Evolutionary conservation across 1,139 yeast genomes (phyloP).

Genomic region (Magnusiomyces magnusii): DNA sequence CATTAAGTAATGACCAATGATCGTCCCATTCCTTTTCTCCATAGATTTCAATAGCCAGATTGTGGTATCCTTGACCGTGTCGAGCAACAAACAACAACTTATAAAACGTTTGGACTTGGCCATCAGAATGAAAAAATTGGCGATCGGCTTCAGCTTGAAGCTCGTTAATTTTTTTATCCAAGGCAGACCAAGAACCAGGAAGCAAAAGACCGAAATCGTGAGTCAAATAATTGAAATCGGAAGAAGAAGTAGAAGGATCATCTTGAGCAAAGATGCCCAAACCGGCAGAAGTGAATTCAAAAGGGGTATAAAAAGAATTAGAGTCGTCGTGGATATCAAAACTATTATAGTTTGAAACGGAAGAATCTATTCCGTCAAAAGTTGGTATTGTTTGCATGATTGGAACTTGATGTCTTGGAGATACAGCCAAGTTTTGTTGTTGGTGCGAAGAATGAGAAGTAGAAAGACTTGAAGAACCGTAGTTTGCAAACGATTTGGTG

Average conservation of each 20-base stretch:
- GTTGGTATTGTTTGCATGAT: not conserved
- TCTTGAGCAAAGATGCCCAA: slow-evolving; percentile 48
- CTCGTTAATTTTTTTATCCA: slow-evolving; percentile 22
- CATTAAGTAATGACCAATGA: slow-evolving; percentile 49
- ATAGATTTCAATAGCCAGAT: slow-evolving; percentile 50
- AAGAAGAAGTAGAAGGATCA: slow-evolving; percentile 41
- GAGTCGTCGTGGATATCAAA: no score
- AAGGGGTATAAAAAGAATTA: not conserved
- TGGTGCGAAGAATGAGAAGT: not conserved
- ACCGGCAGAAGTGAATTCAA: slow-evolving; percentile 13
- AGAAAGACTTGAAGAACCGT: not conserved
- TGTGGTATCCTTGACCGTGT: slow-evolving; percentile 77
- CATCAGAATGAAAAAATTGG: not conserved
- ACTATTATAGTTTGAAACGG: not conserved
- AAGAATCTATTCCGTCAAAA: not conserved
- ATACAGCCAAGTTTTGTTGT: not conserved
- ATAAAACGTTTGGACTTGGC: slow-evolving; percentile 36
- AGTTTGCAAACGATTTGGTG: not conserved
- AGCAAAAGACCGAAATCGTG: slow-evolving; percentile 43
- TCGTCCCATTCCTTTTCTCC: slow-evolving; percentile 52
- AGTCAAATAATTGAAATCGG: slow-evolving; percentile 40
- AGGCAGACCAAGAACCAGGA: slow-evolving; percentile 41
- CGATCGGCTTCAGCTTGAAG: slow-evolving; percentile 36
- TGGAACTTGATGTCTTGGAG: not conserved
- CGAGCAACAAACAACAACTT: slow-evolving; percentile 58